Evolutionary conservation across 805 yeast species (phyloP), one percentile per base, ranked within the genome.

Genomic region (Saturnispora dispora): DNA sequence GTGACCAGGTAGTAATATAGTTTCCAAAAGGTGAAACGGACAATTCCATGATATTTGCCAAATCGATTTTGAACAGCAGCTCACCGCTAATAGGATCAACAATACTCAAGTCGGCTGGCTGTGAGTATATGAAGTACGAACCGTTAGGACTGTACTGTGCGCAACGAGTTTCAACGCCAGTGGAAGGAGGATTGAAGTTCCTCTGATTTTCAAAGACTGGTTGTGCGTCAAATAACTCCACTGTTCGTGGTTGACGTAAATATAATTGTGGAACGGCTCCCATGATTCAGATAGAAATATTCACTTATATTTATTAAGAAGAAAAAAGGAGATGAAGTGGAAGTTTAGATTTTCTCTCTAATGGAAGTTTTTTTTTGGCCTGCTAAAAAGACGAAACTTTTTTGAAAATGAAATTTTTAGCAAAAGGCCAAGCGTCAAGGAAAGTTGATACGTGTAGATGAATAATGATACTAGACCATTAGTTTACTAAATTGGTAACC

Each of bases 11-110:
- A 56, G 87, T 79, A 56, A 93, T 68, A 63, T 74, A 90, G 45
- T 81, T 79, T 15, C 96, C 98, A 46, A 78, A 73, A 9, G 97
- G 96, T n/a, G 96, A 87, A 66, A 93, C 89, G 55, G 81, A 79
- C 60, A 93, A 64, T 63, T 93, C 97, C 61, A 83, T 81, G 17
- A 83, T 86, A 56, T 88, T 95, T 32, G 72, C 63, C 46, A 82
- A 69, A 36, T 77, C 80, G 47, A 88, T 67, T 44, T 67, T 71
- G 50, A 74, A 70, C 43, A 77, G 63, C 17, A 69, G 59, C 6
- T 71, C 68, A 20, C 85, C 81, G 33, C 74, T 62, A 8, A 68
- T 68, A n/a, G 91, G 76, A 59, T 79, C 75, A 44, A 80, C 70
- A 27, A 88, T 71, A 17, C 72, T 69, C 47, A 86, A 86, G 48